Percentiles rank a stretch among this genome's conserved stretches.
Conservation (phyloP, 371 early-diverging fungal species). For the Mucor racemosus region DNA sequence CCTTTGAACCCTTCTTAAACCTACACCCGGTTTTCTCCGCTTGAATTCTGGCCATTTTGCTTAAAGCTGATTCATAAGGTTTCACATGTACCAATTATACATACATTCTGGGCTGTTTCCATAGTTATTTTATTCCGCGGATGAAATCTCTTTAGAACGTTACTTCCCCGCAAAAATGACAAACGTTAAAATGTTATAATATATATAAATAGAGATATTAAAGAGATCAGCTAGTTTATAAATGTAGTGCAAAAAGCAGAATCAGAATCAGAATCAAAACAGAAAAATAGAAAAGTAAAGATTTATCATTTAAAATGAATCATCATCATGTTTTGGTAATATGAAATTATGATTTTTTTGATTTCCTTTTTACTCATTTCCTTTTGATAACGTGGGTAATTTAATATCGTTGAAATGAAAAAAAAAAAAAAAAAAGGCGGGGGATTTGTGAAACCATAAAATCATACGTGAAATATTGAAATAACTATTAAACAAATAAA, state of each 20-base stretch:
- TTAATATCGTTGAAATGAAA: not conserved
- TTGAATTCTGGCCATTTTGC: conserved; percentile 8
- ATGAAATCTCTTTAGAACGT: not conserved
- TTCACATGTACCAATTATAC: conserved; percentile 18
- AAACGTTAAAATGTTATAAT: not conserved
- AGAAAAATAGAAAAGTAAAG: not conserved
- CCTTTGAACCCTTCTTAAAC: conserved; percentile 32
- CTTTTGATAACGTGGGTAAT: conserved; percentile 12
- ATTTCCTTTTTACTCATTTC: not conserved
- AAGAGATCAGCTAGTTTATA: not conserved
- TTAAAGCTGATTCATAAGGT: conserved; percentile 25
- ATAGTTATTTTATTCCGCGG: conserved; percentile 15
- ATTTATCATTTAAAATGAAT: conserved; percentile 15
- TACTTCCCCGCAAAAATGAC: not conserved
- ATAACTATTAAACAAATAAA: not conserved
- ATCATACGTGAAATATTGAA: not conserved
- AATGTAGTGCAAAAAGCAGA: too few species aligned
- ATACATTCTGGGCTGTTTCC: conserved; percentile 2
- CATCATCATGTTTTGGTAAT: not conserved
- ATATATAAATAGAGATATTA: not conserved
- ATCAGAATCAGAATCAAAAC: too few species aligned
- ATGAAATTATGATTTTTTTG: not conserved
- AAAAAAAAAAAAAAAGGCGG: not conserved
- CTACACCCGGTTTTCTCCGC: conserved; percentile 37
- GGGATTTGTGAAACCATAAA: not conserved